Conservation (phyloP, 495 filamentous ascomycete genomes). For the Evernia prunastri region DNA sequence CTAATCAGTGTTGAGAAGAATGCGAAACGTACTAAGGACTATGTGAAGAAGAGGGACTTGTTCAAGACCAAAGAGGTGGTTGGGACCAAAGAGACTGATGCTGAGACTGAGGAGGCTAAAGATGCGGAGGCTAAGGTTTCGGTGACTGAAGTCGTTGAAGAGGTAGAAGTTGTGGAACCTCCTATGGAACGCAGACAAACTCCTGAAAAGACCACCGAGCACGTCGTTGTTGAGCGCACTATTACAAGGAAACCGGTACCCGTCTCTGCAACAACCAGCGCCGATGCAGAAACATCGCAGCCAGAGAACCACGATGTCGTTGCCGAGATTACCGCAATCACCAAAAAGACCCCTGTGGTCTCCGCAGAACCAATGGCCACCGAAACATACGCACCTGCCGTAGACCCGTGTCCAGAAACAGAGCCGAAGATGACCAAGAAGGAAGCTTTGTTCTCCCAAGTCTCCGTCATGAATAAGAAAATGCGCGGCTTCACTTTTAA, state of each 20-base stretch:
- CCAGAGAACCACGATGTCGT: neutral
- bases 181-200: neutral
- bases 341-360: neutral
- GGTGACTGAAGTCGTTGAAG: neutral
- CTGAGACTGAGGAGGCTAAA: conserved; percentile 23
- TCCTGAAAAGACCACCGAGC: neutral
- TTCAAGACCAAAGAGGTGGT: conserved; percentile 3
- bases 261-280: neutral
- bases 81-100: neutral
- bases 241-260: neutral
- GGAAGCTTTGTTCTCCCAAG: neutral
- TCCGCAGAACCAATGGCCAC: neutral
- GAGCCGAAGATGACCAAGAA: neutral
- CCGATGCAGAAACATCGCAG: neutral
- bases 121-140: no score
- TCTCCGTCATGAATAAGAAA: neutral
- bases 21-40: neutral
- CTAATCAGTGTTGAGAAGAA: neutral
- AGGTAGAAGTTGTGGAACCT: neutral
- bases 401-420: neutral
- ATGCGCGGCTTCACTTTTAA: neutral
- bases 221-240: neutral
- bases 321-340: neutral
- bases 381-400: neutral
- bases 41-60: conserved; percentile 2